These are phyloP conservation scores for Mycosarcoma mackinlayi DNA, from an alignment of 1,284 basidiomycete genomes.

Conservation along the genomic window DNA sequence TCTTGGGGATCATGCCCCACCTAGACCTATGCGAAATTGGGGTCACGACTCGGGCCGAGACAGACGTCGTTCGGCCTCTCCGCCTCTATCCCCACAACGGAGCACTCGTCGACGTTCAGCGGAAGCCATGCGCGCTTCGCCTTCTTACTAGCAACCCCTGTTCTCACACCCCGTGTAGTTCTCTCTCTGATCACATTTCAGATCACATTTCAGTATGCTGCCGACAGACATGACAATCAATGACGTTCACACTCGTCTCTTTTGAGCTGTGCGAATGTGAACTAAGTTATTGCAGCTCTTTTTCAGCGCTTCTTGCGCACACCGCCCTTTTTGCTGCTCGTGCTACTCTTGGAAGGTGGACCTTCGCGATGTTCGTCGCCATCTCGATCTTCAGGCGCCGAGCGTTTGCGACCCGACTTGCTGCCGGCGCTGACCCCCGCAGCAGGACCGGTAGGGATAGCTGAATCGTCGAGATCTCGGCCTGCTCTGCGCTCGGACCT, in stretches of 20 bases:
- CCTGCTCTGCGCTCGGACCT: slow-evolving; percentile 40
- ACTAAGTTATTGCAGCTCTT: no score
- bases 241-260: no score
- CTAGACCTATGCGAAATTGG: slow-evolving; percentile 15
- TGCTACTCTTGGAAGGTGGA: slow-evolving; percentile 6
- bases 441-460: slow-evolving; percentile 16
- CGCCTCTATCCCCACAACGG: background rate
- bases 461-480: slow-evolving; percentile 27
- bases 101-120: slow-evolving; percentile 5
- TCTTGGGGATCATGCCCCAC: background rate
- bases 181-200: slow-evolving; percentile 6
- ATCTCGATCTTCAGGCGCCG: slow-evolving; percentile 40
- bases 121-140: slow-evolving; percentile 12
- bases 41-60: slow-evolving; percentile 1
- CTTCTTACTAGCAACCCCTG: slow-evolving; percentile 14
- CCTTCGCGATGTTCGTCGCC: slow-evolving; percentile 15
- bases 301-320: slow-evolving; percentile 29
- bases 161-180: background rate
- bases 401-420: slow-evolving; percentile 29
- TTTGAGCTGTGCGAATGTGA: no score
- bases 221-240: no score
- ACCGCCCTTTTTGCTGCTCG: slow-evolving; percentile 6
- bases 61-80: slow-evolving; percentile 14
- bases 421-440: slow-evolving; percentile 5
- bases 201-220: no score